Evolutionary conservation across 768 basidiomycete genomes (phyloP), one percentile per base, ranked within the genome.

Genomic region (Tylopilus sp.): DNA sequence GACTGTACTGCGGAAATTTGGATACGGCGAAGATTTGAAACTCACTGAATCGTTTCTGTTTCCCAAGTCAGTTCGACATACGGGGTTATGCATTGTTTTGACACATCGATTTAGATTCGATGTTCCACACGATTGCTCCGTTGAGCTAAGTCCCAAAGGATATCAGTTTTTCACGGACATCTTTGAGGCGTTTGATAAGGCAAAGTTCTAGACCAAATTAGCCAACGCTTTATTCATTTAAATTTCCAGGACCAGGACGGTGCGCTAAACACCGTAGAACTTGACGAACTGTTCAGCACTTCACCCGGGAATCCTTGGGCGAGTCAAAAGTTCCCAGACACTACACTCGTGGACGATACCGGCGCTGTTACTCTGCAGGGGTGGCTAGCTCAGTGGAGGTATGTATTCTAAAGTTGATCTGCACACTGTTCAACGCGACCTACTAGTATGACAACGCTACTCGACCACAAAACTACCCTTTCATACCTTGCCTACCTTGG

Each of bases 381-480:
- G 1, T 99, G 95, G 95, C 73, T 98, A 23, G 95, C 95, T 18
- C 95, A 97, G 65, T 99, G 95, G 95, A 95, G 91, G 94, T 93
- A 46, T 57, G 77, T 68, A 30, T n/a, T 36, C 25, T 48, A 26
- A 51, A 40, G 38, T 30, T 50, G 36, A 45, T 17, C 26, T 41
- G 31, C 49, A 30, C 45, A 44, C 35, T 50, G 38, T 21, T 30
- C 33, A 38, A 57, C 41, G 15, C 36, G 11, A 43, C 33, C 35
- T 30, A 36, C 6, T 55, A 98, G 95, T 65, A 97, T 98, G 95
- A 95, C 94, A 1, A 99, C 95, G 0, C 77, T 98, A 0, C 79
- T 98, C n/a, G 91, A 97, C 56, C 87, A 95, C 62, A 87, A 82
- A 67, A 89, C 87, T 15, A 95, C 95, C 0, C 75, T 99, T 18